A percentile compares a stretch with the other conserved stretches of the same genome.
Conservation (phyloP, 345 rosid genomes). For the Citrus unshiu region DNA sequence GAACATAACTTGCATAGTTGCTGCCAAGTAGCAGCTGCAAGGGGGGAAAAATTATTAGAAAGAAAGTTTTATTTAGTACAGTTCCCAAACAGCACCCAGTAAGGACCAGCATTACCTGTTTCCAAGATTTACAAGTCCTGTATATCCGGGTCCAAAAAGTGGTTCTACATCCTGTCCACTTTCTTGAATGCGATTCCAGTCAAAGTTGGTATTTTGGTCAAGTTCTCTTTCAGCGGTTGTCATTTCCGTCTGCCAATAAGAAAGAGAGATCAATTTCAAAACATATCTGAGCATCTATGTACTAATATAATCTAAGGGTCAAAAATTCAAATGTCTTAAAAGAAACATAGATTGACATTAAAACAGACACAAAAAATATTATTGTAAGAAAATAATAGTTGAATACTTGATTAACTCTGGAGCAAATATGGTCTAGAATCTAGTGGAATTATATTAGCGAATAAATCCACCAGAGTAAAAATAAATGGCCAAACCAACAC, state of each 20-base stretch:
- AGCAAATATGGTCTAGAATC: background rate
- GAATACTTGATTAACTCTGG: background rate
- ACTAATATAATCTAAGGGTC: background rate
- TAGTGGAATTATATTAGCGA: background rate
- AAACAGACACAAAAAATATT: conserved; percentile 4
- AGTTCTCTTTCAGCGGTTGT: conserved; percentile 99
- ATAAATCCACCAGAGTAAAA: background rate
- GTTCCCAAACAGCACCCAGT: background rate
- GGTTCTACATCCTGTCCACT: conserved; percentile 89
- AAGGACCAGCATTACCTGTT: conserved; percentile 60
- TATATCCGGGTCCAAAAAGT: conserved; percentile 89
- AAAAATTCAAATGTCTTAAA: conserved; percentile 6
- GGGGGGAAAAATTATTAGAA: conserved; percentile 23
- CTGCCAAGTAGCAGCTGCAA: conserved; percentile 97
- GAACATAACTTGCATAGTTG: conserved; percentile 94
- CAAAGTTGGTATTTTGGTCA: conserved; percentile 95
- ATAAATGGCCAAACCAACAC: background rate
- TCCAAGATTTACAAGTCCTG: conserved; percentile 96
- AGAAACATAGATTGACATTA: conserved; percentile 9
- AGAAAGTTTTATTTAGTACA: conserved; percentile 11
- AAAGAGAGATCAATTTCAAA: conserved; percentile 15
- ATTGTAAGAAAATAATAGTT: conserved; percentile 4
- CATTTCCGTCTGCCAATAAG: conserved; percentile 81
- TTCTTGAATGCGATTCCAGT: conserved; percentile 99
- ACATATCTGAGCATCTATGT: conserved; percentile 14